Conservation (phyloP, 495 filamentous ascomycete genomes). For the Penicillium fimorum region DNA sequence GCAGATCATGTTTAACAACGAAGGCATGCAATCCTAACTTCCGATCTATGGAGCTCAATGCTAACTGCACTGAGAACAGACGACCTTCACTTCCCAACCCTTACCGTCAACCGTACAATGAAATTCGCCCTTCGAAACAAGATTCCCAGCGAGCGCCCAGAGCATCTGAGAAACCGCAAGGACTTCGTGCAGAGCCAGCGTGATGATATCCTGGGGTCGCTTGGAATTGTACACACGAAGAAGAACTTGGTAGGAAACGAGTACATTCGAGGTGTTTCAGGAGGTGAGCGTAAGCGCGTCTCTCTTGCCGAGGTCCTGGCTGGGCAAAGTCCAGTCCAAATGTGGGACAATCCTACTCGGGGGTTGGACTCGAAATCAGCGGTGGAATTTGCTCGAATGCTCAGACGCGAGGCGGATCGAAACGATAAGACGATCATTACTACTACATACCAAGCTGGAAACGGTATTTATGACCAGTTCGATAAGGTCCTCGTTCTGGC, state of each 20-base stretch:
- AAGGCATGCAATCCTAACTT: conserved; percentile 18
- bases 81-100: conserved; percentile 77
- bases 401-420: conserved; percentile 65
- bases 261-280: conserved; percentile 76
- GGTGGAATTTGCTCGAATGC: conserved; percentile 69
- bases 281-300: conserved; percentile 81
- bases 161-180: conserved; percentile 48
- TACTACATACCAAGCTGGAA: conserved; percentile 81
- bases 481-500: conserved; percentile 78
- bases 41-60: conserved; percentile 8
- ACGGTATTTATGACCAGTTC: conserved; percentile 72
- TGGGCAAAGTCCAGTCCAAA: conserved; percentile 66
- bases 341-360: conserved; percentile 82
- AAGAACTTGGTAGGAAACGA: conserved; percentile 83
- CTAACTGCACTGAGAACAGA: conserved; percentile 46
- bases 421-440: conserved; percentile 66
- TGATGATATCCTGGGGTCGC: conserved; percentile 73
- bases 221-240: conserved; percentile 73
- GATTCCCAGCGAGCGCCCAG: conserved; percentile 60
- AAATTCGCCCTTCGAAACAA: conserved; percentile 74
- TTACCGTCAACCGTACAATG: conserved; percentile 78
- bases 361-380: conserved; percentile 80
- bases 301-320: conserved; percentile 73
- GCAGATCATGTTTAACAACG: conserved; percentile 47
- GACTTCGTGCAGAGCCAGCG: conserved; percentile 62